Percentiles rank a stretch among this genome's conserved stretches.
phyloP scores from a whole-genome alignment of 202 grass and related monocot genomes.

The Carex arenaria region DNA sequence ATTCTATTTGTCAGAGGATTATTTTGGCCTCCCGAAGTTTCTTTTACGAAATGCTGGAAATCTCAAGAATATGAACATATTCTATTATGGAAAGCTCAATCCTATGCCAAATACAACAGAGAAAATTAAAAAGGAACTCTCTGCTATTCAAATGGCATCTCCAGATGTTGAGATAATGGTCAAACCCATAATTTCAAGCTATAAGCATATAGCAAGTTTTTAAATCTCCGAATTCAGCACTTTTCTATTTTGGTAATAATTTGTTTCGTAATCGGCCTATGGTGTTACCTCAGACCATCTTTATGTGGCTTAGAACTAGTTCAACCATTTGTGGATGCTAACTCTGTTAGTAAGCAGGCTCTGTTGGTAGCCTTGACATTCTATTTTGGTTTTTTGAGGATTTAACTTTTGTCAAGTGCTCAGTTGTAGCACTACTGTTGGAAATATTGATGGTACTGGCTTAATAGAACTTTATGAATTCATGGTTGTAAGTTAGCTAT shows the following conservation, averaged over 20 bases:
- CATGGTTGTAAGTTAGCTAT: no score
- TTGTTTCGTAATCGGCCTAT: background rate
- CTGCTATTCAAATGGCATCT: constrained; percentile 22
- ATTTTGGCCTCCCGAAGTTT: constrained; percentile 17
- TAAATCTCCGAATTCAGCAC: background rate
- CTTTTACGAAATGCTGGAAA: constrained; percentile 26
- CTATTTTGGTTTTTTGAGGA: no score
- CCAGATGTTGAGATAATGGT: background rate
- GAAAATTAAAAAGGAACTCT: constrained; percentile 2
- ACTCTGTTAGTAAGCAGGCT: no score
- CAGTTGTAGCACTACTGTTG: no score
- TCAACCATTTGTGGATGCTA: no score
- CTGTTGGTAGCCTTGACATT: no score
- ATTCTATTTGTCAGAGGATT: constrained; percentile 6
- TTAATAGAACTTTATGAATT: no score
- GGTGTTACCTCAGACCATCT: no score
- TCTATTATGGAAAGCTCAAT: background rate
- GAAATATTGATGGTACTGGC: no score
- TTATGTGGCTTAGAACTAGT: no score
- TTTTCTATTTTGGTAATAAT: background rate
- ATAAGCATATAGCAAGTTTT: background rate
- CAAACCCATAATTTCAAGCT: background rate
- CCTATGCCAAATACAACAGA: background rate
- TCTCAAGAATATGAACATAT: constrained; percentile 26
- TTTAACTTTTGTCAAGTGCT: no score